Evolutionary conservation across 225 moss, liverwort and hornwort species (phyloP).

Genomic region (Polytrichum commune): DNA sequence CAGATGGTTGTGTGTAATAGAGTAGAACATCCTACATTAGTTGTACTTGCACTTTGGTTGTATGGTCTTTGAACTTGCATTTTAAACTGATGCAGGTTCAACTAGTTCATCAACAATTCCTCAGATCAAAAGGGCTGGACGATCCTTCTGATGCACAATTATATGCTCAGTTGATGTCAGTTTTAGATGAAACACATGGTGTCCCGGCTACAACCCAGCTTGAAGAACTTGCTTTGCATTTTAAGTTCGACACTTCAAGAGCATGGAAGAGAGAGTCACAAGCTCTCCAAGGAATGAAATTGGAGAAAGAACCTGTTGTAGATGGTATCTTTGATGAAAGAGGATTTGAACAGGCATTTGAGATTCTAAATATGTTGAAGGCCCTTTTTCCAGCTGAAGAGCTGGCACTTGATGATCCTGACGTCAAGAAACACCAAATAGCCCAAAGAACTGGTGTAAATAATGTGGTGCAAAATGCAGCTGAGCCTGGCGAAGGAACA

Average conservation of each 20-base stretch:
- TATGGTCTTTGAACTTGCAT: neutral
- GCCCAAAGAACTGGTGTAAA: slow-evolving; percentile 23
- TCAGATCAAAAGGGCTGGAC: slow-evolving; percentile 64
- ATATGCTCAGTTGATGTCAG: slow-evolving; percentile 34
- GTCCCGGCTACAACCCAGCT: slow-evolving; percentile 33
- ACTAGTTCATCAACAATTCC: slow-evolving; percentile 68
- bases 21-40: neutral
- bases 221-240: slow-evolving; percentile 42
- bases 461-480: slow-evolving; percentile 19
- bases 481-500: slow-evolving; percentile 14
- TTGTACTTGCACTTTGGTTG: no score
- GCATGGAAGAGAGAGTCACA: slow-evolving; percentile 54
- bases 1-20: neutral
- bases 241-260: slow-evolving; percentile 55
- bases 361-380: slow-evolving; percentile 33
- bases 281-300: slow-evolving; percentile 60
- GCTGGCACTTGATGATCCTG: slow-evolving; percentile 40
- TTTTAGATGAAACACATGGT: slow-evolving; percentile 27
- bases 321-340: slow-evolving; percentile 38
- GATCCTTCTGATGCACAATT: slow-evolving; percentile 56
- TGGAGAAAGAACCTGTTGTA: slow-evolving; percentile 32
- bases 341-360: slow-evolving; percentile 31
- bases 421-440: slow-evolving; percentile 37
- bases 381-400: slow-evolving; percentile 42
- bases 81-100: slow-evolving; percentile 49